Evolutionary conservation across 2,329 filamentous ascomycete species (phyloP), one percentile per base, ranked within the genome.

Genomic region (Claviceps arundinis): DNA sequence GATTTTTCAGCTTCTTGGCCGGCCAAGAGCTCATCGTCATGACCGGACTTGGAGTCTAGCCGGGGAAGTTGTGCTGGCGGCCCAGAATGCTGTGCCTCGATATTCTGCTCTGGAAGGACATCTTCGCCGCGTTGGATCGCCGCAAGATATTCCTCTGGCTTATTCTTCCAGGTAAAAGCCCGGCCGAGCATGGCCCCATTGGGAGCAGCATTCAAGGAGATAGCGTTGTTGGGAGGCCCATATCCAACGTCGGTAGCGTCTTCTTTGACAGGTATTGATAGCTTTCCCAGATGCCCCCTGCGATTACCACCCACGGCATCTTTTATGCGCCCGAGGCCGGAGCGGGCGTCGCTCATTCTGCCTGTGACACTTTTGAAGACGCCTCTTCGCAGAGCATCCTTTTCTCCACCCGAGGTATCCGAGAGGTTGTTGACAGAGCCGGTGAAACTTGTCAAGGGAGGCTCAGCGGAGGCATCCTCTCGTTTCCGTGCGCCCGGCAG

Each of bases 241-340:
- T 52, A 49, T 13, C 54, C 54, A 7, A 61, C 64, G 37, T 76
- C 73, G 22, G 64, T 59, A 37, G 65, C 66, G n/a, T 80, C 79
- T 51, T 84, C 80, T 58, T 71, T 78, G 4, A 60, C 60, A 8
- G 65, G 61, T 9, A 64, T 56, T 3, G 79, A 81, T n/a, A 73
- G 72, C 14, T 76, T 74, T 57, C 66, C 73, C 47, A 62, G 60
- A 54, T 84, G 78, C 1, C 77, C 75, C 56, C 73, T 73, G n/a
- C 74, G 63, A 11, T 70, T 70, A 14, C 74, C 73, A 1, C 87
- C 87, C 38, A 95, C 85, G 2, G 83, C 88, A 62, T 91, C 89
- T 62, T 90, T 90, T 64, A 96, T 89, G 38, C 87, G 82, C 1
- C 86, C 87, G 52, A 95, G 76, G 0, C 89, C 89, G 52, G 85